Evolutionary conservation across 2,329 filamentous ascomycete species (phyloP), one percentile per base, ranked within the genome.

Genomic region (Colletotrichum zoysiae): DNA sequence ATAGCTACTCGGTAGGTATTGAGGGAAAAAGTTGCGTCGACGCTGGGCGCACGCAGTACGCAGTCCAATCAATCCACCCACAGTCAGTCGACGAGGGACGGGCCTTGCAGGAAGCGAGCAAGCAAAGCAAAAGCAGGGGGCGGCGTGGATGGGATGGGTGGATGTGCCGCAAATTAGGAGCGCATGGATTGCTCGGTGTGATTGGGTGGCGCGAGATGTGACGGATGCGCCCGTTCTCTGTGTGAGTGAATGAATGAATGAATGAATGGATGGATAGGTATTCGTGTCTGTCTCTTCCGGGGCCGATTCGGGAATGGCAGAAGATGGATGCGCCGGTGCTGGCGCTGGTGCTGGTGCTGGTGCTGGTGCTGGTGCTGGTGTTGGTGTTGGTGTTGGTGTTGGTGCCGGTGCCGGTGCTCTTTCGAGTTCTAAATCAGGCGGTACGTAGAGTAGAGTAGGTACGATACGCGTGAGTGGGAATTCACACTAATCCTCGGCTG

Each of bases 91-190:
- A 46, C 60, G 9, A 7, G 12, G 9, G 35, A 38, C 11, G 35
- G 35, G 35, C 35, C 38, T 20, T 23, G 33, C 18, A 38, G 51
- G 38, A 33, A 42, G 44, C 46, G 30, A 12, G 33, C 18, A 6
- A 38, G 48, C 38, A 20, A 30, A 18, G 46, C 48, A 53, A 35
- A 23, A 26, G 60, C 33, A n/a, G 59, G 61, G 50, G n/a, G n/a
- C n/a, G n/a, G 35, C 7, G 35, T 55, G 30, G 30, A 5, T 3
- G 2, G 26, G 40, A n/a, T 26, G 26, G 35, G 70, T 72, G 70
- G 70, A 72, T 69, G 53, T 60, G 55, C 60, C 46, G 65, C 59
- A 72, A 72, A 72, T 72, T 72, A 70, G 60, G 53, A 70, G 55
- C 65, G 70, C 70, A 66, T 60, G 42, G 59, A 23, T 12, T 9